Evolutionary conservation across 176 grass and related monocot species (phyloP), one percentile per base, ranked within the genome.

Genomic region (Bonia amplexicaulis): DNA sequence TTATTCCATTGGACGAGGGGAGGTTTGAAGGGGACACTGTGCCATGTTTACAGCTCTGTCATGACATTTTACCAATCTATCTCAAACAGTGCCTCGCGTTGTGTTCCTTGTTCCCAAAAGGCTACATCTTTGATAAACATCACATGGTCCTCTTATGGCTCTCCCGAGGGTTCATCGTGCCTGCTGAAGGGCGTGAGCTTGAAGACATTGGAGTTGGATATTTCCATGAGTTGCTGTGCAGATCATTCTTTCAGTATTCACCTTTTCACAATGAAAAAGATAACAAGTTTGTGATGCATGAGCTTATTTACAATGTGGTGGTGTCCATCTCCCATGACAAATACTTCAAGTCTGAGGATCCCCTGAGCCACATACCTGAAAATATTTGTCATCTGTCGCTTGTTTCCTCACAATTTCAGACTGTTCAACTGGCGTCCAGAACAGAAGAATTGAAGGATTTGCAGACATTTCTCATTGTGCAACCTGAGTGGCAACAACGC

Each of bases 271-370:
- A 52, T 58, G 52, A 66, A 3, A 55, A 80, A 40, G 51, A 85
- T 12, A 63, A 82, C 4, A 90, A 85, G 44, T 88, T 88, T 80
- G 63, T 88, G 22, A 78, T 88, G 78, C 86, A 82, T 82, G 82
- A 83, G 48, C 55, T 88, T 33, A 12, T 88, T 2, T 72, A 72
- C 26, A 53, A 88, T 29, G 22, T 88, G 65, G 44, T 60, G 3
- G 42, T 3, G 3, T 79, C 80, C 4, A 25, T 66, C 13, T 71
- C 74, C 0, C 15, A 39, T 9, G 13, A 73, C 23, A 66, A 41
- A 58, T 87, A 48, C 31, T 69, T 83, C 33, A 73, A 42, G 39
- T 57, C 70, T 1, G 51, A 86, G 17, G 52, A 82, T 51, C 54
- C 3, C 44, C 1, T 23, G 4, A 0, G 33, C 27, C 41, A 25